Conservation (phyloP, 371 early-diverging fungal genomes). For the Mucor plumbeus region DNA sequence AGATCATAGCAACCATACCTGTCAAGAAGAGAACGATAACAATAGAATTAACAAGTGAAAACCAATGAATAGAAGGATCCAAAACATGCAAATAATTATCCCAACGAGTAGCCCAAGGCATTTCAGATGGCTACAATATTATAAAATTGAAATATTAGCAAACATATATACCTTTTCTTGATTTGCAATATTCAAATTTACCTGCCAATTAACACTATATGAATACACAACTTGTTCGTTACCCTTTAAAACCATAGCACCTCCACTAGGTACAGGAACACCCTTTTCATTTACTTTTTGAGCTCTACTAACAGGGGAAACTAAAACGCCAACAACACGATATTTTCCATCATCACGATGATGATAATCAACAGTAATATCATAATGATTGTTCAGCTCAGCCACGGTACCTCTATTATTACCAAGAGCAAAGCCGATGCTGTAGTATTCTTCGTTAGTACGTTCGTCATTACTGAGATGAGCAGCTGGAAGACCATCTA, state of each 20-base stretch:
- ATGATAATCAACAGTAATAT: constrained; percentile 86
- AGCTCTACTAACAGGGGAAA: constrained; percentile 65
- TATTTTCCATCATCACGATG: constrained; percentile 60
- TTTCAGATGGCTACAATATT: constrained; percentile 51
- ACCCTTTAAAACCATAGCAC: constrained; percentile 57
- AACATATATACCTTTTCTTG: background rate
- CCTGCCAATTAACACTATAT: constrained; percentile 86
- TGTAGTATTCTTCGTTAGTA: constrained; percentile 66
- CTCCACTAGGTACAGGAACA: constrained; percentile 35
- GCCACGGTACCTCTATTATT: constrained; percentile 4
- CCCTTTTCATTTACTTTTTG: constrained; percentile 47
- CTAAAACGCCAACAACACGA: constrained; percentile 90
- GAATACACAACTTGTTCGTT: constrained; percentile 71
- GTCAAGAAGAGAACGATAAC: constrained; percentile 70
- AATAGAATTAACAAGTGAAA: constrained; percentile 29
- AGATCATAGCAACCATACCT: constrained; percentile 86
- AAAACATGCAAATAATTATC: constrained; percentile 84
- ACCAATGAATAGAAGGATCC: constrained; percentile 84
- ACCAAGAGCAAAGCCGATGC: constrained; percentile 84
- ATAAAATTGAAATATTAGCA: too few species aligned
- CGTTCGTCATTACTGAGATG: constrained; percentile 64
- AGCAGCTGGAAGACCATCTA: constrained; percentile 95
- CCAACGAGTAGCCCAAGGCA: constrained; percentile 95
- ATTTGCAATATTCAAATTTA: constrained; percentile 30
- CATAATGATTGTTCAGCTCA: constrained; percentile 83